Conservation (phyloP, 768 basidiomycete species). For the Leccinum olivaceopallidum region DNA sequence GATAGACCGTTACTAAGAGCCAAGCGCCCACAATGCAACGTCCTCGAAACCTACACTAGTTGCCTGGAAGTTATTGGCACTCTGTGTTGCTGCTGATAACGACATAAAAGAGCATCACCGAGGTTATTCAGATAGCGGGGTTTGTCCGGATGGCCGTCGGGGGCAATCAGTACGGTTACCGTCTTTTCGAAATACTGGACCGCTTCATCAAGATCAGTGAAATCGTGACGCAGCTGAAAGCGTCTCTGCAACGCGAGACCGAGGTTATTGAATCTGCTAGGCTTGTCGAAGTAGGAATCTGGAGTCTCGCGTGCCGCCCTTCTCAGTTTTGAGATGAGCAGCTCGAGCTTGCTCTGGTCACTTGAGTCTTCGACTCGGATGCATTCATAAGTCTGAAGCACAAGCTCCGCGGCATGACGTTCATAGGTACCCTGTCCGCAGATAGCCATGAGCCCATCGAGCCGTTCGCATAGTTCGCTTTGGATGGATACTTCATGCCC, state of each 20-base stretch:
- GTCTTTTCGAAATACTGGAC: neutral
- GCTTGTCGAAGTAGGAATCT: conserved; percentile 1
- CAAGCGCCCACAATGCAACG: neutral
- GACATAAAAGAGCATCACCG: neutral
- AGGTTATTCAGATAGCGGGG: neutral
- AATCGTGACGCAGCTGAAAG: neutral
- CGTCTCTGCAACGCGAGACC: conserved; percentile 1
- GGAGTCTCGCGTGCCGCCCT: neutral
- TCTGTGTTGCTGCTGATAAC: neutral
- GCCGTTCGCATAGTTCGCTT: neutral
- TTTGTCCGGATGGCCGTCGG: neutral
- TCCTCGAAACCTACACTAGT: neutral
- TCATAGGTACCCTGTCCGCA: neutral
- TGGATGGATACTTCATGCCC: neutral
- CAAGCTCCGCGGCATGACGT: conserved; percentile 6
- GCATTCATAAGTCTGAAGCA: conserved; percentile 2
- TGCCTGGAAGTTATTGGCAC: neutral
- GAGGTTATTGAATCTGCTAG: conserved; percentile 3
- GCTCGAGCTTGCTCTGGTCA: neutral
- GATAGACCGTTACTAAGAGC: neutral
- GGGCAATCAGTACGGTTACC: neutral
- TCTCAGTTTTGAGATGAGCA: neutral
- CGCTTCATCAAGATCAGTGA: neutral
- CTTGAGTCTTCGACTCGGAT: neutral
- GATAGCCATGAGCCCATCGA: neutral